A percentile compares a stretch with the other conserved stretches of the same genome.
phyloP scores from a whole-genome alignment of 108 stramenopile species.

The Skeletonema menzelii region DNA sequence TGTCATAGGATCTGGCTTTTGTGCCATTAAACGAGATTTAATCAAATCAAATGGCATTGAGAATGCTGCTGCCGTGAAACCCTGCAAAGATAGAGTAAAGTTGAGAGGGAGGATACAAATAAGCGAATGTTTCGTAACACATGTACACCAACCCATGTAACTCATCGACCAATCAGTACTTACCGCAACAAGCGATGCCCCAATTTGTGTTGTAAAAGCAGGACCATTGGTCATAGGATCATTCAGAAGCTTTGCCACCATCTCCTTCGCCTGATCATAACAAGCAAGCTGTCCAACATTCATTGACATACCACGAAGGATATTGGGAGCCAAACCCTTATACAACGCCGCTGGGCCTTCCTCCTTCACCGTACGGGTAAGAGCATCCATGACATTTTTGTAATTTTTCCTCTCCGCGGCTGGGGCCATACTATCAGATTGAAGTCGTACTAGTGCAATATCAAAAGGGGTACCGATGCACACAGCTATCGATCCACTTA shows the following conservation, averaged over 20 bases:
- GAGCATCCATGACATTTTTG: conserved; percentile 97
- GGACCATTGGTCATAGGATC: conserved; percentile 88
- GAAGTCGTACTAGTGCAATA: conserved; percentile 96
- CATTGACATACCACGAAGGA: conserved; percentile 98
- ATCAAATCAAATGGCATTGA: conserved; percentile 98
- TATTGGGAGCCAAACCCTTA: conserved; percentile 93
- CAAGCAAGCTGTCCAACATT: conserved; percentile 99
- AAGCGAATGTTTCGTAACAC: background rate
- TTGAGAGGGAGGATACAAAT: background rate
- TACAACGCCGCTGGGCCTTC: conserved; percentile 96
- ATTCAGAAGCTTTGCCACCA: conserved; percentile 61
- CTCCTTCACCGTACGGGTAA: conserved; percentile 85
- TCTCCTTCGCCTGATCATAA: conserved; percentile 98
- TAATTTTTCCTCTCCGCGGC: conserved; percentile 90
- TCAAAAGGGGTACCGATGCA: conserved; percentile 98
- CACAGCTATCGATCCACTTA: conserved; percentile 93
- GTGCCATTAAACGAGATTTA: conserved; percentile 95
- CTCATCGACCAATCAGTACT: conserved; percentile 17
- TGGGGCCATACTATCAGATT: conserved; percentile 95
- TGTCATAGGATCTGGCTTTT: conserved; percentile 76
- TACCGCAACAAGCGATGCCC: conserved; percentile 69
- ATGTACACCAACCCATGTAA: background rate
- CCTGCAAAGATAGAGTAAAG: conserved; percentile 43
- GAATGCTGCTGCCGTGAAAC: conserved; percentile 96
- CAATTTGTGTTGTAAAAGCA: conserved; percentile 81